phyloP scores from a whole-genome alignment of 2,329 filamentous ascomycete genomes.

The Colletotrichum theobromicola region DNA sequence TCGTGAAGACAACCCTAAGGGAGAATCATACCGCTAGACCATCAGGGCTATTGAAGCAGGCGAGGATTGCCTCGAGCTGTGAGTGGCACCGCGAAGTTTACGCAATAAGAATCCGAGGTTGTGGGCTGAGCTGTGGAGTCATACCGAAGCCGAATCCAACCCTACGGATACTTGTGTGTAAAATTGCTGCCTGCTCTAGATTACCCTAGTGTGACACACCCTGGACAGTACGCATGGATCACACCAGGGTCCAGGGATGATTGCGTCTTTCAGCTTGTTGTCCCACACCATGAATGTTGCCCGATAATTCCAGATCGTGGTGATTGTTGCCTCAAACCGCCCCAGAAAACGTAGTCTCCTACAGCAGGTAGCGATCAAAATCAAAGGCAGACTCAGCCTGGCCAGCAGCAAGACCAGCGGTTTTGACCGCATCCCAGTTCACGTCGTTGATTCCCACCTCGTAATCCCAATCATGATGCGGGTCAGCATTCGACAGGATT shows the following conservation, averaged over 20 bases:
- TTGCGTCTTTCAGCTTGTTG: background rate
- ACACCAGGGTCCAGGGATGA: background rate
- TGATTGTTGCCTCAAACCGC: background rate
- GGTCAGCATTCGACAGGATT: conserved; percentile 34
- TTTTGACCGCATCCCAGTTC: conserved; percentile 24
- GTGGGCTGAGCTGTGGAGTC: background rate
- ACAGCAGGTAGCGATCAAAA: background rate
- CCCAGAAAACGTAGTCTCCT: background rate
- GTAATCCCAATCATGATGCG: conserved; percentile 35
- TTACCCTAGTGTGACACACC: background rate
- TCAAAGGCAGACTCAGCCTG: conserved; percentile 14
- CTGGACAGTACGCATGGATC: background rate
- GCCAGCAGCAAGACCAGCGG: conserved; percentile 4
- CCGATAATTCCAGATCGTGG: background rate
- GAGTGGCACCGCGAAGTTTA: fast-evolving
- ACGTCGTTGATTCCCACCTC: conserved; percentile 32
- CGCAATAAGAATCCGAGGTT: background rate
- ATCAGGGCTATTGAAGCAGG: background rate
- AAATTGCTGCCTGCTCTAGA: background rate
- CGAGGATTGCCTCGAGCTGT: background rate
- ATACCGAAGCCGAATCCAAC: background rate
- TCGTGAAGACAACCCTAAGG: background rate
- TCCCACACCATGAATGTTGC: background rate
- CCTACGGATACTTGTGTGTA: background rate
- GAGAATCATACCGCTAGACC: background rate